These are phyloP conservation scores for Tetrahymena thermophila DNA, from an alignment of 73 alveolate species.

Conservation along the genomic window DNA sequence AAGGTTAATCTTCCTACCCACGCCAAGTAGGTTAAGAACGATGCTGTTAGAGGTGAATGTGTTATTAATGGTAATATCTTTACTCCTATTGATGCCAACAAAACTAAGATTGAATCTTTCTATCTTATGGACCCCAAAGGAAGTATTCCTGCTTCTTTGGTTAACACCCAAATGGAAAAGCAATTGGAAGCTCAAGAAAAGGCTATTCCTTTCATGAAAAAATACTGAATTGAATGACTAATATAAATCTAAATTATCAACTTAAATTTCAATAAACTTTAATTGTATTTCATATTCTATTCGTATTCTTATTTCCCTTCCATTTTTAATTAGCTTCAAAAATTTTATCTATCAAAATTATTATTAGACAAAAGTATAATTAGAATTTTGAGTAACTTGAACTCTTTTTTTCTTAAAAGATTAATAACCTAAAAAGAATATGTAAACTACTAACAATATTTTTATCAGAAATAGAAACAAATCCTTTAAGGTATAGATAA, in stretches of 20 bases:
- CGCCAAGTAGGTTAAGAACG: neutral
- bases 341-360: too few species aligned
- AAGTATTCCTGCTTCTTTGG: neutral
- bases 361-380: too few species aligned
- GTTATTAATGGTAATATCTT: neutral
- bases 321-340: neutral
- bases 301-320: neutral
- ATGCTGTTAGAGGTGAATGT: neutral
- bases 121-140: neutral
- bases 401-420: too few species aligned
- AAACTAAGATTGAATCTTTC: neutral
- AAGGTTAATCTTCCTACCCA: neutral
- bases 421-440: too few species aligned
- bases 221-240: neutral
- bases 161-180: neutral
- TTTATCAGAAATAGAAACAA: too few species aligned
- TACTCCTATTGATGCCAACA: neutral
- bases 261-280: neutral
- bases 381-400: neutral
- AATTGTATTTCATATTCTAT: neutral
- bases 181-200: neutral
- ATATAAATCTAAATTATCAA: neutral
- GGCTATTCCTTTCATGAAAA: neutral
- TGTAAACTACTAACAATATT: too few species aligned
- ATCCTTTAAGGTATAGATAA: too few species aligned